phyloP scores from a whole-genome alignment of 1,284 basidiomycete genomes.

The Xerocomus minutiporus region DNA sequence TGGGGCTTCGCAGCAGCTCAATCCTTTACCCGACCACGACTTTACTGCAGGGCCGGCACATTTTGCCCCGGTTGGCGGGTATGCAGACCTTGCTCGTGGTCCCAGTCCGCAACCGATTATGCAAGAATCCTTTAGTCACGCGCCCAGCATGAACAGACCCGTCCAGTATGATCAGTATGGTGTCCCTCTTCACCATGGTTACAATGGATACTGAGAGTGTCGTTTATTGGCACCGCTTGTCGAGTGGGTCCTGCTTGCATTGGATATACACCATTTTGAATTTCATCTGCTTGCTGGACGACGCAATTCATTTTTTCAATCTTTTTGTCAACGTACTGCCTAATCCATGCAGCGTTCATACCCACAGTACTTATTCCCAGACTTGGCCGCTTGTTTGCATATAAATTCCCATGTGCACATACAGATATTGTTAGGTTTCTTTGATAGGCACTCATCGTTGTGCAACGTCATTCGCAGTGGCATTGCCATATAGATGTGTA shows the following conservation, averaged over 20 bases:
- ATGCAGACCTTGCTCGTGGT: conserved; percentile 73
- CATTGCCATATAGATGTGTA: conserved; percentile 10
- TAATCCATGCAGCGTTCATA: conserved; percentile 25
- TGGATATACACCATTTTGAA: conserved; percentile 1
- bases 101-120: conserved; percentile 57
- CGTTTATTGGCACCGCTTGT: background rate
- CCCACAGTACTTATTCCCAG: conserved; percentile 12
- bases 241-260: conserved; percentile 1
- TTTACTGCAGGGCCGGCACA: conserved; percentile 65
- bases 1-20: conserved; percentile 18
- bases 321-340: conserved; percentile 1
- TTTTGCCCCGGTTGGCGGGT: conserved; percentile 66
- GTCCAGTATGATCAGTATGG: conserved; percentile 47
- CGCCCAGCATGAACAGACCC: conserved; percentile 39
- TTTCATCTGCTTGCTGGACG: conserved; percentile 32
- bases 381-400: conserved; percentile 1
- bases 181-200: conserved; percentile 58
- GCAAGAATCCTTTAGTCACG: conserved; percentile 48
- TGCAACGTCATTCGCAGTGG: conserved; percentile 5
- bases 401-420: background rate
- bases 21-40: conserved; percentile 68
- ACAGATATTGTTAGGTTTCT: conserved; percentile 11
- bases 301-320: conserved; percentile 19
- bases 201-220: conserved; percentile 30
- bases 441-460: conserved; percentile 7